Percentiles rank a stretch among this genome's conserved stretches.
Conservation (phyloP, 192 early-diverging fungal genomes). For the Mycoemilia scoparia region DNA sequence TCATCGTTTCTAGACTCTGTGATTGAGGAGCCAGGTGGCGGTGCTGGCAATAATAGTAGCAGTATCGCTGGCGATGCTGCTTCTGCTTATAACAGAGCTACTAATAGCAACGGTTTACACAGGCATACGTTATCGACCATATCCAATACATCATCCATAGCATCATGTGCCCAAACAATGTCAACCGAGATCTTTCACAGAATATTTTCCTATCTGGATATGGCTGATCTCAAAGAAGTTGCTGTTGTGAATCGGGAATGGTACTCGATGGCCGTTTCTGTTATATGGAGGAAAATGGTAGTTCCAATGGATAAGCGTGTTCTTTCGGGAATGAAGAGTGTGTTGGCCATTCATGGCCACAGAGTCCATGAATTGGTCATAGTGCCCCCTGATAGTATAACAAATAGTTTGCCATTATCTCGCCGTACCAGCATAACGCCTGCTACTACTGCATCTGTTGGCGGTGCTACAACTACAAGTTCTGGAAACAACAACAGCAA, state of each 20-base stretch:
- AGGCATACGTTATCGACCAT: too few relatives aligned
- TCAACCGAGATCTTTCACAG: conserved; percentile 22
- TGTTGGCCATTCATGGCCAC: conserved; percentile 17
- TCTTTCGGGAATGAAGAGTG: conserved; percentile 20
- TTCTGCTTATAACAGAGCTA: too few relatives aligned
- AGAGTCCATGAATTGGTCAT: conserved; percentile 22
- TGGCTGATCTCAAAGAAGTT: conserved; percentile 13
- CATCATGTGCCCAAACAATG: conserved; percentile 15
- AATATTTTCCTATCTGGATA: conserved; percentile 14
- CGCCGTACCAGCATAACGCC: conserved; percentile 20
- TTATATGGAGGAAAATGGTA: conserved; percentile 27
- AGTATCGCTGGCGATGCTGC: conserved; percentile 16
- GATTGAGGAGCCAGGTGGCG: conserved; percentile 23
- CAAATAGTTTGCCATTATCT: conserved; percentile 7
- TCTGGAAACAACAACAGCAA: conserved; percentile 7
- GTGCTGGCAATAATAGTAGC: conserved; percentile 17
- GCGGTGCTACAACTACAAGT: conserved; percentile 13
- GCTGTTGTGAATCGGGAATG: conserved; percentile 25
- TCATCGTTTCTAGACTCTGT: conserved; percentile 28
- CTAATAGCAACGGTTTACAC: too few relatives aligned
- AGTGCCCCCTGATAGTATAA: conserved; percentile 17
- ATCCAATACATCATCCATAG: too few relatives aligned
- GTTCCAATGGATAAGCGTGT: conserved; percentile 30
- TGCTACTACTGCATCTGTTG: conserved; percentile 19
- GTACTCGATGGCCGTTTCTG: conserved; percentile 20